These are phyloP conservation scores for Fusarium tanahbumbuense DNA, from an alignment of 2,329 filamentous ascomycete species.

Conservation along the genomic window DNA sequence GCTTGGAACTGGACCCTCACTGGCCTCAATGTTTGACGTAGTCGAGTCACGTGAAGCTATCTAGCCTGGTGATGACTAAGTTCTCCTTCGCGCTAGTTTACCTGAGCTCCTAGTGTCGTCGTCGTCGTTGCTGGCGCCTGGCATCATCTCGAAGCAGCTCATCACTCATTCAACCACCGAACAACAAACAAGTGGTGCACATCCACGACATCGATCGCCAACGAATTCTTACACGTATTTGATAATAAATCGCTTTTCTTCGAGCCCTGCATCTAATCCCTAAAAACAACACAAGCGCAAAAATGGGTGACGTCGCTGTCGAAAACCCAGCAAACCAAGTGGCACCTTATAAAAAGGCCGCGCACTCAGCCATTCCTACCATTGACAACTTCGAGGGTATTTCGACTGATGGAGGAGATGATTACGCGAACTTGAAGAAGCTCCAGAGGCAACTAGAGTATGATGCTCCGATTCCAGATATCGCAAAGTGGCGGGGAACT, in stretches of 20 bases:
- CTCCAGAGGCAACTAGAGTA: constrained; percentile 96
- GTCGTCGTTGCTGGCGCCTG: constrained; percentile 49
- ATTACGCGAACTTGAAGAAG: constrained; percentile 96
- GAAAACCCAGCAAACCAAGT: constrained; percentile 81
- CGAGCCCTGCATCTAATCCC: background rate
- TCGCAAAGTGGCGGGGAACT: constrained; percentile 18
- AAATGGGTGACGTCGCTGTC: constrained; percentile 88
- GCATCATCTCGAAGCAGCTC: constrained; percentile 45
- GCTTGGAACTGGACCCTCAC: background rate
- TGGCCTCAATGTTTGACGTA: constrained; percentile 9
- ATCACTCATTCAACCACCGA: constrained; percentile 33
- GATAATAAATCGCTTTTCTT: background rate
- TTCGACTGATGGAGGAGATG: constrained; percentile 83
- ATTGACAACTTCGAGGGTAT: constrained; percentile 91
- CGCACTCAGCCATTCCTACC: constrained; percentile 84
- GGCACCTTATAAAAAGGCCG: constrained; percentile 83
- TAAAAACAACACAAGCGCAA: constrained; percentile 44
- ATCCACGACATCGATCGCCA: constrained; percentile 22
- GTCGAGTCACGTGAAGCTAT: constrained; percentile 32
- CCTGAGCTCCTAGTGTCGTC: constrained; percentile 44
- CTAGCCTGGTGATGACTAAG: constrained; percentile 41
- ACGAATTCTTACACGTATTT: constrained; percentile 3
- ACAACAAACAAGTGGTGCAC: constrained; percentile 27
- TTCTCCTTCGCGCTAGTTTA: constrained; percentile 27
- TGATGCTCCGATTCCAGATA: constrained; percentile 43